Conservation (phyloP, 2,329 filamentous ascomycete species). For the Hysterium pulicare region DNA sequence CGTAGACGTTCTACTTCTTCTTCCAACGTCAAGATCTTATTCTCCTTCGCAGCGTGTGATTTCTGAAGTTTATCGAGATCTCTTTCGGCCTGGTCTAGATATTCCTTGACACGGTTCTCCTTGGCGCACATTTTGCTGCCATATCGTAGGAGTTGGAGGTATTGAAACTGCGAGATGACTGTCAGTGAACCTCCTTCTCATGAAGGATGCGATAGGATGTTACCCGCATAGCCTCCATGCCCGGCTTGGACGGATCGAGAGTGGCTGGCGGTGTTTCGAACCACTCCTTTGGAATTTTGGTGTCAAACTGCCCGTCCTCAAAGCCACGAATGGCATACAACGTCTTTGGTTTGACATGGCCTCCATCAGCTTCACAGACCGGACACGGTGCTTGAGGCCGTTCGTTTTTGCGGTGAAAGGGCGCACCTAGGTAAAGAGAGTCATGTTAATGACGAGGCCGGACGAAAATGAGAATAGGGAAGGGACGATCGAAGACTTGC, state of each 20-base stretch:
- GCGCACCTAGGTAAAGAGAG: constrained; percentile 33
- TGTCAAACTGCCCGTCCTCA: constrained; percentile 40
- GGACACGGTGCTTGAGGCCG: constrained; percentile 45
- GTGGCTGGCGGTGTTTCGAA: constrained; percentile 45
- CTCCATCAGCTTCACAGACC: constrained; percentile 38
- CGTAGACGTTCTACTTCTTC: constrained; percentile 14
- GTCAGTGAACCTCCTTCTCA: background rate
- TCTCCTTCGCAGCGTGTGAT: constrained; percentile 18
- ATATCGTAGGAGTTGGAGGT: constrained; percentile 35
- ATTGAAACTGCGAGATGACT: constrained; percentile 45
- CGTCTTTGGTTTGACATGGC: constrained; percentile 32
- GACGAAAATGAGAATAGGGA: background rate
- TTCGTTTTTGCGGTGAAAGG: constrained; percentile 43
- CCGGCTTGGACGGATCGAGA: constrained; percentile 34
- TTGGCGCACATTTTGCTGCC: constrained; percentile 11
- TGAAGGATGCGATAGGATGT: background rate
- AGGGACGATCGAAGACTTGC: constrained; percentile 28
- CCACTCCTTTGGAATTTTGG: constrained; percentile 41
- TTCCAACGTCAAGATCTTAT: constrained; percentile 16
- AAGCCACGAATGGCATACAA: constrained; percentile 48
- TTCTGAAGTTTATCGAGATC: constrained; percentile 20
- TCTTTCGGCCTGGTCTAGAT: background rate
- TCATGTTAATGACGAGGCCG: background rate
- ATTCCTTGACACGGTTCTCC: background rate
- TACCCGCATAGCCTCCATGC: constrained; percentile 44